Conservation (phyloP, 1,284 basidiomycete genomes). For the Volvariella surrecta region DNA sequence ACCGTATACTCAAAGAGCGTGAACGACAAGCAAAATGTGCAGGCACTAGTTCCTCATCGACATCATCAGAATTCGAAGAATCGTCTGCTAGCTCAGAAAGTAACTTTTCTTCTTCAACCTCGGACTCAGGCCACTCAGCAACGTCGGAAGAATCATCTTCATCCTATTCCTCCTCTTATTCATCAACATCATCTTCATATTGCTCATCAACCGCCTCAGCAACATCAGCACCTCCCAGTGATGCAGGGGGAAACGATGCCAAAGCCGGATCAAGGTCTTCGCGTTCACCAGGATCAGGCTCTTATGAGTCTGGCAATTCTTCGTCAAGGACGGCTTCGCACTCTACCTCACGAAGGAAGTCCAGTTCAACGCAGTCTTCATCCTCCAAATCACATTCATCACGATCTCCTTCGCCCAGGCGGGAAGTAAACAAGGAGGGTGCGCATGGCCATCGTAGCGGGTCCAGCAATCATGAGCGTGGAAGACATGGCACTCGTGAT, state of each 20-base stretch:
- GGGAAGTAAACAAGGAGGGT: no score
- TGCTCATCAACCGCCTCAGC: no score
- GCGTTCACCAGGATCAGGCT: neutral
- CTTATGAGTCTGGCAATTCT: neutral
- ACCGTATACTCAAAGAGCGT: slow-evolving; percentile 17
- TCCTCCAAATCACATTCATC: no score
- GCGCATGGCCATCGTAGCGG: no score
- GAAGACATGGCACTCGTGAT: no score
- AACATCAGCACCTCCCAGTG: neutral
- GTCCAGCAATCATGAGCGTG: no score
- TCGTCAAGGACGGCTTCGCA: neutral
- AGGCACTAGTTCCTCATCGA: slow-evolving; percentile 3
- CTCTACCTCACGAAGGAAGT: neutral
- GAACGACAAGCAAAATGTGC: slow-evolving; percentile 4
- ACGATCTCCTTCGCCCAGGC: no score
- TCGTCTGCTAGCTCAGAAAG: slow-evolving; percentile 1
- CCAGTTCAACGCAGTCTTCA: no score
- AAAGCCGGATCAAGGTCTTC: neutral
- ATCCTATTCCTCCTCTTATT: neutral
- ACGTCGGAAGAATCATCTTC: neutral
- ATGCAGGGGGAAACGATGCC: slow-evolving; percentile 1
- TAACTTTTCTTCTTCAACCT: neutral
- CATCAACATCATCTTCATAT: slow-evolving; percentile 2
- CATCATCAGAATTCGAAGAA: slow-evolving; percentile 3
- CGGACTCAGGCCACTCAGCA: neutral